Evolutionary conservation across 1,284 basidiomycete species (phyloP).

Genomic region (Naganishia sp.): DNA sequence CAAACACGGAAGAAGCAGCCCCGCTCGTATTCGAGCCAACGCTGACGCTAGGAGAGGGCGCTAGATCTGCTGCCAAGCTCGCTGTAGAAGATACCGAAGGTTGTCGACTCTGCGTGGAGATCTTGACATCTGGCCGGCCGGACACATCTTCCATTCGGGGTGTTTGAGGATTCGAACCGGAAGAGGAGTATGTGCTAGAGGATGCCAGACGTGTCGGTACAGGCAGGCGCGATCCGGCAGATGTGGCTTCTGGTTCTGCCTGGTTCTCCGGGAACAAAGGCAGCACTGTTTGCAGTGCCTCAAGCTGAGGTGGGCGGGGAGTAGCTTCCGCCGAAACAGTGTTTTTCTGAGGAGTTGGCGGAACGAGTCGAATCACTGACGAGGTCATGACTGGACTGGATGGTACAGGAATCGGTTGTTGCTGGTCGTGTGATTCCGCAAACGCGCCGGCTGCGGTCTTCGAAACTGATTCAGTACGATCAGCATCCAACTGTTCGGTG

Average conservation of each 20-base stretch:
- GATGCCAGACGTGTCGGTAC: constrained; percentile 8
- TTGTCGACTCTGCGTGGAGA: constrained; percentile 32
- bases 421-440: neutral
- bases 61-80: constrained; percentile 48
- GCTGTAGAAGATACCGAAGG: constrained; percentile 40
- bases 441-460: neutral
- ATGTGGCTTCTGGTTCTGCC: neutral
- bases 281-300: neutral
- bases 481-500: constrained; percentile 9
- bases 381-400: constrained; percentile 15
- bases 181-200: constrained; percentile 8
- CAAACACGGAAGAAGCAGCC: constrained; percentile 32
- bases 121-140: constrained; percentile 1
- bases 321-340: neutral
- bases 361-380: constrained; percentile 21
- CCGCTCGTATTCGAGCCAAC: neutral
- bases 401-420: neutral
- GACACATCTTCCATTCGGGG: neutral
- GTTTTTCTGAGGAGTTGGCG: constrained; percentile 13
- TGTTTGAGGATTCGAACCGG: constrained; percentile 16
- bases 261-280: neutral
- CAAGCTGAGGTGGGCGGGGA: neutral
- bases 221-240: constrained; percentile 4
- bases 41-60: constrained; percentile 33
- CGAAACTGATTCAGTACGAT: neutral